A percentile compares a stretch with the other conserved stretches of the same genome.
Conservation (phyloP, 495 filamentous ascomycete species). For the Hypoxylon lienhwacheense region DNA sequence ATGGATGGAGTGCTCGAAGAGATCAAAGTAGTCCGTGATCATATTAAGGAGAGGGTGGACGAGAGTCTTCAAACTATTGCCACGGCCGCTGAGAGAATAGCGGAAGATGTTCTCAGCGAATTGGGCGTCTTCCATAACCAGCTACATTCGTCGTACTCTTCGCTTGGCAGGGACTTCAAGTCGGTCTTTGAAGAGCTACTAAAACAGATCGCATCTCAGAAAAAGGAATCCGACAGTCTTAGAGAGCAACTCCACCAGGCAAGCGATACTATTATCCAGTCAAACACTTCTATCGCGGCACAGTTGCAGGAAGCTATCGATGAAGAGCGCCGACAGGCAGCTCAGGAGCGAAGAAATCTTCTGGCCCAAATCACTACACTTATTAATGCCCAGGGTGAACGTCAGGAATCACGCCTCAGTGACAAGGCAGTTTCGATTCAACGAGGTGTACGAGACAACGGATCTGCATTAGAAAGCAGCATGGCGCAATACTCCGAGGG, state of each 20-base stretch:
- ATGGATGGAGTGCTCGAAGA: slow-evolving; percentile 92
- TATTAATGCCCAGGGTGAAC: slow-evolving; percentile 71
- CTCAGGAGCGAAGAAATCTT: slow-evolving; percentile 71
- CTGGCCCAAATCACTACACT: slow-evolving; percentile 74
- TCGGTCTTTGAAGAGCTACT: slow-evolving; percentile 77
- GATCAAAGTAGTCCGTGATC: slow-evolving; percentile 83
- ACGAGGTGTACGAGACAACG: slow-evolving; percentile 62
- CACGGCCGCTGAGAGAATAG: slow-evolving; percentile 81
- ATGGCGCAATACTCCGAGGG: slow-evolving; percentile 66
- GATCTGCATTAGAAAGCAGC: slow-evolving; percentile 62
- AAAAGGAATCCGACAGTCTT: slow-evolving; percentile 71
- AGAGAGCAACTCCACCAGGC: slow-evolving; percentile 69
- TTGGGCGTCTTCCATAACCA: slow-evolving; percentile 78
- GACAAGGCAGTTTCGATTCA: slow-evolving; percentile 62
- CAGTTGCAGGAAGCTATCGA: slow-evolving; percentile 70
- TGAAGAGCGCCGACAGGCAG: slow-evolving; percentile 73
- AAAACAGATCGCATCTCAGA: slow-evolving; percentile 73
- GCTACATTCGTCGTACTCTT: slow-evolving; percentile 82
- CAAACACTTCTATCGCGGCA: slow-evolving; percentile 65
- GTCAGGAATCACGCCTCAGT: slow-evolving; percentile 71
- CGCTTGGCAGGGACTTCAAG: slow-evolving; percentile 89
- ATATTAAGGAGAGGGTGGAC: slow-evolving; percentile 82
- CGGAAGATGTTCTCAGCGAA: slow-evolving; percentile 87
- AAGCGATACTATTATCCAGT: slow-evolving; percentile 62
- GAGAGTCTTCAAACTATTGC: slow-evolving; percentile 84